Conservation (phyloP, 2,329 filamentous ascomycete genomes). For the Fusarium begoniae region DNA sequence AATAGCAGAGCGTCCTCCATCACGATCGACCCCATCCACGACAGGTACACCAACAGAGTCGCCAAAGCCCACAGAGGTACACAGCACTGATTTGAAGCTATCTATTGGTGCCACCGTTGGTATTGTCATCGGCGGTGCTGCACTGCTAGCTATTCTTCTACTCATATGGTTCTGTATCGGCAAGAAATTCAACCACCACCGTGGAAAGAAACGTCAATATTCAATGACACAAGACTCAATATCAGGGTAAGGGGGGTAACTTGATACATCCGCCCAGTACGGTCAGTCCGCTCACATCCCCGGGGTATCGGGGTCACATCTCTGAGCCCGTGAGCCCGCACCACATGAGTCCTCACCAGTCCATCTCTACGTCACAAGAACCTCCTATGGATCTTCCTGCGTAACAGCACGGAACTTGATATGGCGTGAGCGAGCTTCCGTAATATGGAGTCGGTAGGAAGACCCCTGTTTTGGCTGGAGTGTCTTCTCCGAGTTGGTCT, state of each 20-base stretch:
- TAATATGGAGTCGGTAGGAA: background rate
- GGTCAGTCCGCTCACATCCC: background rate
- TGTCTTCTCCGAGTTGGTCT: background rate
- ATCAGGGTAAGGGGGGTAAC: background rate
- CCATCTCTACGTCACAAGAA: background rate
- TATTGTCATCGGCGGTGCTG: background rate
- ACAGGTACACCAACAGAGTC: background rate
- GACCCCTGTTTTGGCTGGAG: background rate
- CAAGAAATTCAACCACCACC: background rate
- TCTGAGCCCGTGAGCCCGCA: background rate
- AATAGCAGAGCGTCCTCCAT: background rate
- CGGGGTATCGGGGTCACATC: background rate
- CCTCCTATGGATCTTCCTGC: background rate
- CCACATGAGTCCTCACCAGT: background rate
- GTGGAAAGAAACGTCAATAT: background rate
- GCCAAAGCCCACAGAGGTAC: background rate
- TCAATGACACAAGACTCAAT: background rate
- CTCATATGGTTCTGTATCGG: background rate
- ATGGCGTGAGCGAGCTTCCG: background rate
- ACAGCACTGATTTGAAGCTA: background rate
- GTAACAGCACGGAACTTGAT: background rate
- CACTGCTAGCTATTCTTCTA: accelerated
- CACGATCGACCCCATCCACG: background rate
- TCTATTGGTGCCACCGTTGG: background rate
- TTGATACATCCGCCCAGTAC: background rate